Evolutionary conservation across 352 stramenopile genomes (phyloP).

Genomic region (Globisporangium orthogonon): DNA sequence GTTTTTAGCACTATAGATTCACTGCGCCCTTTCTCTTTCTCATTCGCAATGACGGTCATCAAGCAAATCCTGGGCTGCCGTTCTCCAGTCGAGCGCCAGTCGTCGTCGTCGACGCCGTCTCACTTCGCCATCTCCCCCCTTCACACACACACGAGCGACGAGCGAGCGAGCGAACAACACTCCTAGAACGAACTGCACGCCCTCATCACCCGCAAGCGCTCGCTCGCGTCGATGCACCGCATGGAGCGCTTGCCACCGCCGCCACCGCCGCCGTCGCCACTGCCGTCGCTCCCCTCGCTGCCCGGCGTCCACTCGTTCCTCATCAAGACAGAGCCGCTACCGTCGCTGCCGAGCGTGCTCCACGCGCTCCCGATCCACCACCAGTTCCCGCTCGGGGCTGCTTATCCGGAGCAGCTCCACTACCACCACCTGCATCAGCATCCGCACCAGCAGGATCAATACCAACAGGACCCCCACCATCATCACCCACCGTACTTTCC

Average conservation of each 20-base stretch:
- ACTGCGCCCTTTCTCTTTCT: too few species aligned
- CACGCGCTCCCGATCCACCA: constrained; percentile 2
- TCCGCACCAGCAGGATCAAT: not conserved
- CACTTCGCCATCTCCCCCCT: constrained; percentile 6
- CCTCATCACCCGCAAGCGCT: not conserved
- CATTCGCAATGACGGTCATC: not conserved
- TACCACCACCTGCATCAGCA: not conserved
- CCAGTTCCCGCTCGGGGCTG: not conserved
- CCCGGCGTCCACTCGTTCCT: constrained; percentile 9
- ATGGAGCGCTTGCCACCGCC: not conserved
- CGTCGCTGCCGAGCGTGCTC: constrained; percentile 12
- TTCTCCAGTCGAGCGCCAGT: constrained; percentile 3
- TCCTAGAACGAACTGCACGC: not conserved
- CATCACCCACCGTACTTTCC: not conserved
- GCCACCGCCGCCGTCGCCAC: not conserved
- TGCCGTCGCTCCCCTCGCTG: constrained; percentile 1
- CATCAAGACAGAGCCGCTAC: constrained; percentile 13
- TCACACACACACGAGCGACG: not conserved
- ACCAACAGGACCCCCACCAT: not conserved
- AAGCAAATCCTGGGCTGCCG: not conserved
- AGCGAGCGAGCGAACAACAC: not conserved
- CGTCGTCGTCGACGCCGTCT: not conserved
- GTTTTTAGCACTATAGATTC: too few species aligned
- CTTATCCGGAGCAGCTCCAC: not conserved
- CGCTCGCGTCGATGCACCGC: constrained; percentile 8